Evolutionary conservation across 2,329 filamentous ascomycete species (phyloP), one percentile per base, ranked within the genome.

Genomic region (Aspergillus clavatus): DNA sequence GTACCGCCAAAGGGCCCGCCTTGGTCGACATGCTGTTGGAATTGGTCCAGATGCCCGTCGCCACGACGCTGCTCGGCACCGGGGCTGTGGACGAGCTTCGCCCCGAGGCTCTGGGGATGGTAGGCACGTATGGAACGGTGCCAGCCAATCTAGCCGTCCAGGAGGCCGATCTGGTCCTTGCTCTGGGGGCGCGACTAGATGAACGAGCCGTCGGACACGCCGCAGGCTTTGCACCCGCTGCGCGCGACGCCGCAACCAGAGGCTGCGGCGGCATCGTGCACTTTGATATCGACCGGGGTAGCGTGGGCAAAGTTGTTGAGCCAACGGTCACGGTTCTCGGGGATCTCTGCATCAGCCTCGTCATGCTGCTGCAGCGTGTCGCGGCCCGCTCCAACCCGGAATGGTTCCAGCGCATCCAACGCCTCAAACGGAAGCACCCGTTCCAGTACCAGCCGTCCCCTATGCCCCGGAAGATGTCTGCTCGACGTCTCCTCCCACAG

Each of bases 61-160:
- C 91, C 12, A 97, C 93, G 21, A 96, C 93, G 42, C 83, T 98
- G 5, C 90, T 95, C 62, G 93, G 90, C 58, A 81, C 97, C 7
- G 93, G 93, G 59, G 88, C 82, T 18, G 97, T 86, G 55, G 90
- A 97, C 60, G 93, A 97, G 74, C 80, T 93, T 10, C 89, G 97
- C 61, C 82, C 89, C 55, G 96, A 95, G 79, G 86, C 90, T 36
- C 79, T 97, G 41, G 90, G 96, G 73, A 98, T 98, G 93, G 82
- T 97, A 22, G 93, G 93, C 54, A 97, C 97, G 93, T 91, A 97
- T 75, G 93, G 93, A 49, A 86, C 90, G 6, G 90, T 89, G 6
- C 98, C 95, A 62, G 93, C 93, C 66, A 98, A 98, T 76, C 89
- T 96, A 86, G 83, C 93, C 12, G 96, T 98, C 75, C 91, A 98